Conservation (phyloP, 164 flowering plant genomes). For the Stephania yunnanensis region DNA sequence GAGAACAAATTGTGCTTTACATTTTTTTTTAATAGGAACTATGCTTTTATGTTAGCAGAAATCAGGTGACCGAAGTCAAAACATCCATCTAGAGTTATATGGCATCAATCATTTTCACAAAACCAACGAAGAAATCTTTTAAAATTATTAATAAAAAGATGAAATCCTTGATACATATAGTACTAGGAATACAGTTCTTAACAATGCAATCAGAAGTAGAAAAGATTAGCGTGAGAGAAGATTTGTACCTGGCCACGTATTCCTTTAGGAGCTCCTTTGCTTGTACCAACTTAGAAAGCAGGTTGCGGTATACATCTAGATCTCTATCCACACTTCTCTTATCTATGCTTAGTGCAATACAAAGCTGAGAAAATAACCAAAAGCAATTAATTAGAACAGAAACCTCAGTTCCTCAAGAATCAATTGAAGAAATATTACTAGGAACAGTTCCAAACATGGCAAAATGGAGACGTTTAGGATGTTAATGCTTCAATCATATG, state of each 20-base stretch:
- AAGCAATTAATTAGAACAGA: neutral
- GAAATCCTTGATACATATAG: too few relatives aligned
- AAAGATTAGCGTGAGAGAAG: neutral
- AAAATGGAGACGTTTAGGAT: neutral
- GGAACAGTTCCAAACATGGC: neutral
- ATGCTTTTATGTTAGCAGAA: neutral
- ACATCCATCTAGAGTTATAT: neutral
- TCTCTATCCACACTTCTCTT: constrained; percentile 89
- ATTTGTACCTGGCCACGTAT: constrained; percentile 73
- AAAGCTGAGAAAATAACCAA: constrained; percentile 53
- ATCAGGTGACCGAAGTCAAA: neutral
- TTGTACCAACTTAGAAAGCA: constrained; percentile 89
- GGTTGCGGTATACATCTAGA: constrained; percentile 95
- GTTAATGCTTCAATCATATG: neutral
- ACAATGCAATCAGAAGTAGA: neutral
- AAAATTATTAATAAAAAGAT: too few relatives aligned
- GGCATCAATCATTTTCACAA: neutral
- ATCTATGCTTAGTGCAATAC: constrained; percentile 73
- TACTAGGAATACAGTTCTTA: too few relatives aligned
- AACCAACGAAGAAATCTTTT: neutral
- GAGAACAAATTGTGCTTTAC: neutral
- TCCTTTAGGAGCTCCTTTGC: constrained; percentile 91
- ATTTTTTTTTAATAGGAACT: too few relatives aligned
- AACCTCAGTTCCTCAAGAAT: neutral
- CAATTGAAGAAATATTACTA: neutral